Percentiles rank a stretch among this genome's conserved stretches.
Evolutionary conservation across 768 basidiomycete genomes (phyloP).

Genomic region (Russula sp.): DNA sequence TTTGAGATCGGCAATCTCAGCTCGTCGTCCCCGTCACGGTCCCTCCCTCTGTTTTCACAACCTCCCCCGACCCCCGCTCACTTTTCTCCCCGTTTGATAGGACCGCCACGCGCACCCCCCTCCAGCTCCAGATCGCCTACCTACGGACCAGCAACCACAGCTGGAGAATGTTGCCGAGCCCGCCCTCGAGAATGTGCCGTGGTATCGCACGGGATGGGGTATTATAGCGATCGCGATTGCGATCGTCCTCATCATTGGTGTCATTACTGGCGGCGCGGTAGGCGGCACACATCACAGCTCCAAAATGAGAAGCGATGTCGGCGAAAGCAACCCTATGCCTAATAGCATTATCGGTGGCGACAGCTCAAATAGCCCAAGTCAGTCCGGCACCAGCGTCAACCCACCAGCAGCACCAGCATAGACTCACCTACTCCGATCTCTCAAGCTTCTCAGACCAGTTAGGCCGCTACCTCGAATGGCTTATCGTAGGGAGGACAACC

Average conservation of each 20-base stretch:
- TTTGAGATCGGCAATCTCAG: not conserved
- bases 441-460: too few species aligned
- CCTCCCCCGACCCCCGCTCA: not conserved
- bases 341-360: too few species aligned
- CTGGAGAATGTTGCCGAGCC: slow-evolving; percentile 24
- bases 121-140: slow-evolving; percentile 14
- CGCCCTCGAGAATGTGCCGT: slow-evolving; percentile 35
- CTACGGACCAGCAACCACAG: slow-evolving; percentile 31
- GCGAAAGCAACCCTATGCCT: too few species aligned
- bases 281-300: slow-evolving; percentile 41
- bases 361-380: too few species aligned
- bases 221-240: slow-evolving; percentile 42
- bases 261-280: slow-evolving; percentile 56
- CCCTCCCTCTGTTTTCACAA: too few species aligned
- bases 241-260: slow-evolving; percentile 47
- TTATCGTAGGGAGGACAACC: too few species aligned
- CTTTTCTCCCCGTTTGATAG: slow-evolving; percentile 34
- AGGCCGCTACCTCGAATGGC: too few species aligned
- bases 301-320: too few species aligned
- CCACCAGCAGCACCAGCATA: too few species aligned
- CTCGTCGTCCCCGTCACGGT: not conserved
- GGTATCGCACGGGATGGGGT: slow-evolving; percentile 50
- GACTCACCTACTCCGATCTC: too few species aligned
- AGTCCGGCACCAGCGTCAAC: too few species aligned
- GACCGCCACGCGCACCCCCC: slow-evolving; percentile 35